Base-by-base conservation (phyloP, 345 rosid genomes). In the Lenwebbia sp. region DNA sequence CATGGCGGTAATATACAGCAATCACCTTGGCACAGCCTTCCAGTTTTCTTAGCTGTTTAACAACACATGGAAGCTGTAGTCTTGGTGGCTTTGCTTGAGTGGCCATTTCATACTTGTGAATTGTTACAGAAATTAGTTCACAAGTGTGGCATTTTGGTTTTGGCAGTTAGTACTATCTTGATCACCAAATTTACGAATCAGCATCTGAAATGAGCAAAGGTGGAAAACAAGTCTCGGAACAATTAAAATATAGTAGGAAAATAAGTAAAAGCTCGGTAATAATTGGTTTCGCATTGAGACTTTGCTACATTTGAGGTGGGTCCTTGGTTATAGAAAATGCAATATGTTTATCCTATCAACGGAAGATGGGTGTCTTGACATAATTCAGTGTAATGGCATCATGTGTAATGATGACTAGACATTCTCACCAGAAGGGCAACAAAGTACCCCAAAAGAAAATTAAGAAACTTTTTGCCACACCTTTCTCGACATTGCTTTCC, bases 401-500 rank as follows among this genome's bases (percentile, higher is more conserved):
- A 33, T 10, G 19, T 70, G 78, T 4, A 33, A 33, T 70, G 78
- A 33, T 70, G 78, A 30, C 47, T 19, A 70, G 78, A 70, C 78
- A 70, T 17, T 70, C 78, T 70, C 78, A 33, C 30, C 11, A 62
- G 41, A 62, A 30, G 41, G 70, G 75, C 23, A 62, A 62, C 78
- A 70, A 21, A 70, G 23, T 22, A 58, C n/a, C 78, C 30, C 23
- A 41, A 60, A 25, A 13, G 33, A 56, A 44, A 55, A 86, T 62
- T 30, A 30, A 19, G 41, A 56, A 86, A 25, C 33, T 81, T 82
- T 52, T 26, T 47, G 88, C 58, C 86, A 84, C 88, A 97, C 99
- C 99, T 95, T 88, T 97, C 99, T 89, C 99, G 89, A 88, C 99
- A 97, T 88, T 97, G 99, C 92, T 97, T 97, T 85, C 99, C 99